Evolutionary conservation across 805 yeast species (phyloP).

Genomic region (Jamesozyma piceae): DNA sequence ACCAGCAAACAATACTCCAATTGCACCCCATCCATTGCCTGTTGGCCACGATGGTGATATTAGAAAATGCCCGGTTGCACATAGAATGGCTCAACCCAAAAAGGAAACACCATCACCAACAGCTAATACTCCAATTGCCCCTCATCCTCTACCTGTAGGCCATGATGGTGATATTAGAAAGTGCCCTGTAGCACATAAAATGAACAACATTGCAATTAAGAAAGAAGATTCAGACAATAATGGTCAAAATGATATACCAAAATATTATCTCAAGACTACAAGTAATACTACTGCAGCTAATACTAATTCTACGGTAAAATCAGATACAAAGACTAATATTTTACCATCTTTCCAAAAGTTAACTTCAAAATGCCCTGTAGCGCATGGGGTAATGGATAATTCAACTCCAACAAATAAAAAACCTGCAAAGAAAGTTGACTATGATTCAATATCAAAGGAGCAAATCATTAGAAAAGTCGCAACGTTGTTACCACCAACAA

Average conservation of each 20-base stretch:
- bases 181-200: constrained; percentile 17
- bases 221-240: not conserved
- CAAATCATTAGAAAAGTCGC: constrained; percentile 26
- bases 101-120: not conserved
- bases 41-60: constrained; percentile 2
- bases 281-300: not conserved
- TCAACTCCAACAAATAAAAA: not conserved
- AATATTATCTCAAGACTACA: no score
- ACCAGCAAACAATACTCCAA: not conserved
- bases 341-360: constrained; percentile 22
- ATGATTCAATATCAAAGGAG: constrained; percentile 9
- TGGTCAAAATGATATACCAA: constrained; percentile 1
- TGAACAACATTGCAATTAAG: not conserved
- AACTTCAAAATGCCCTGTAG: constrained; percentile 24
- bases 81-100: constrained; percentile 1
- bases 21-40: constrained; percentile 7
- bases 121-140: not conserved
- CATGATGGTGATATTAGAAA: constrained; percentile 3
- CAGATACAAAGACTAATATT: not conserved
- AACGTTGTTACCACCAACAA: constrained; percentile 44
- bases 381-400: constrained; percentile 7
- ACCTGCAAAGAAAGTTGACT: not conserved
- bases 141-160: constrained; percentile 6
- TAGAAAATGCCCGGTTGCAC: constrained; percentile 15
- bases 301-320: not conserved